Evolutionary conservation across 768 basidiomycete genomes (phyloP).

Genomic region (Tylopilus intermedius): DNA sequence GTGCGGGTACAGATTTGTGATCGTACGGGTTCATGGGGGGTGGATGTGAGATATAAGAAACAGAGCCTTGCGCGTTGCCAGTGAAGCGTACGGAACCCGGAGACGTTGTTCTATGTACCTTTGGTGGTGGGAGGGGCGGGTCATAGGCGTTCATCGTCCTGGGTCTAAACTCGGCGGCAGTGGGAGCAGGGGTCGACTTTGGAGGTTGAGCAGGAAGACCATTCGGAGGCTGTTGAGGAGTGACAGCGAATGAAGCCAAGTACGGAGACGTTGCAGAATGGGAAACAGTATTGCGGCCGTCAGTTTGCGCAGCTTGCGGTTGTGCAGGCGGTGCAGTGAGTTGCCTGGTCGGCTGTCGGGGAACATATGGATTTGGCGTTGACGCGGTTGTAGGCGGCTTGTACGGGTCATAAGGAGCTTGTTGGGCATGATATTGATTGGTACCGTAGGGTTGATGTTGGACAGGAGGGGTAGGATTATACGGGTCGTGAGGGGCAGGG

Average conservation of each 20-base stretch:
- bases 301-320: constrained; percentile 30
- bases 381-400: constrained; percentile 22
- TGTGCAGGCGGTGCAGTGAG: constrained; percentile 13
- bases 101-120: constrained; percentile 27
- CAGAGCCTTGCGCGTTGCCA: constrained; percentile 12
- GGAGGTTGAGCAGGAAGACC: constrained; percentile 27
- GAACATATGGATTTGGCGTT: constrained; percentile 21
- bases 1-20: constrained; percentile 12
- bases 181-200: constrained; percentile 31
- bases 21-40: constrained; percentile 19
- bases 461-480: constrained; percentile 17
- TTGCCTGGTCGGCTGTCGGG: constrained; percentile 13
- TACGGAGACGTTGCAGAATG: constrained; percentile 27
- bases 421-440: constrained; percentile 15
- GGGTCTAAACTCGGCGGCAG: constrained; percentile 51
- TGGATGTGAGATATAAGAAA: constrained; percentile 8
- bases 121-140: constrained; percentile 60
- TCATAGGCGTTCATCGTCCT: constrained; percentile 72
- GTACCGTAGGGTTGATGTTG: constrained; percentile 14
- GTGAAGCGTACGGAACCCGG: constrained; percentile 23
- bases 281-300: constrained; percentile 23
- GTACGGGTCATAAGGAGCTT: constrained; percentile 34
- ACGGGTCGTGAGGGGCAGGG: constrained; percentile 23
- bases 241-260: constrained; percentile 11
- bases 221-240: constrained; percentile 16